Evolutionary conservation across 179 eudicot species (phyloP).

Genomic region (Actinidia polygama): DNA sequence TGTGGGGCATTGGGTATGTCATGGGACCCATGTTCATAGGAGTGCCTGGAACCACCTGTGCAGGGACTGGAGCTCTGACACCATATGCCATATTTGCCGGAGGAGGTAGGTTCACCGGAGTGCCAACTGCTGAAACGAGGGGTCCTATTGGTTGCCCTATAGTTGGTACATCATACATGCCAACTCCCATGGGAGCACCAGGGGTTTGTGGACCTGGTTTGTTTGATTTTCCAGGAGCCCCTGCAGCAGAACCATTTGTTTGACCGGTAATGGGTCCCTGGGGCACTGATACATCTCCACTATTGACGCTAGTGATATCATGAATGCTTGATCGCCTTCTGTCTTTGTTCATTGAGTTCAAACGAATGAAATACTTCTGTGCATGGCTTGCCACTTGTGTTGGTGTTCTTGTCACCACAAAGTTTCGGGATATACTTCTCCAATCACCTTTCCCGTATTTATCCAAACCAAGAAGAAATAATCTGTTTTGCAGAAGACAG

Average conservation of each 20-base stretch:
- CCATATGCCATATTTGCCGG: constrained; percentile 71
- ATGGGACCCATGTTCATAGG: constrained; percentile 62
- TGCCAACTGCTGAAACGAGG: constrained; percentile 73
- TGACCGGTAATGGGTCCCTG: constrained; percentile 86
- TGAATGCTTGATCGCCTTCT: constrained; percentile 95
- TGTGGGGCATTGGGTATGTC: constrained; percentile 62
- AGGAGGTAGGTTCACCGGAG: constrained; percentile 67
- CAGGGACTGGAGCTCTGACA: constrained; percentile 58
- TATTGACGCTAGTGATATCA: constrained; percentile 79
- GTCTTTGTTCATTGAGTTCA: constrained; percentile 93
- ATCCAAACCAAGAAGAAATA: constrained; percentile 91
- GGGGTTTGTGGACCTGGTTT: constrained; percentile 48
- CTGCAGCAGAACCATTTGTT: constrained; percentile 45
- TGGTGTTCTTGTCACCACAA: constrained; percentile 84
- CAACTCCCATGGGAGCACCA: constrained; percentile 37
- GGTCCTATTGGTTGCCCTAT: constrained; percentile 78
- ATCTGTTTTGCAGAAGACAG: constrained; percentile 35
- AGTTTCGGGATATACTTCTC: constrained; percentile 94
- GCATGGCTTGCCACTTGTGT: constrained; percentile 94
- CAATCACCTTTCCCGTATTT: constrained; percentile 94
- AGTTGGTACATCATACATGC: constrained; percentile 60
- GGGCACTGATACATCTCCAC: constrained; percentile 53
- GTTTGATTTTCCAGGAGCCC: constrained; percentile 51
- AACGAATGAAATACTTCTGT: constrained; percentile 79
- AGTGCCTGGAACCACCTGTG: constrained; percentile 65